Percentiles rank a stretch among this genome's conserved stretches.
Conservation (phyloP, 2,329 filamentous ascomycete genomes). For the Colletotrichum tabaci region DNA sequence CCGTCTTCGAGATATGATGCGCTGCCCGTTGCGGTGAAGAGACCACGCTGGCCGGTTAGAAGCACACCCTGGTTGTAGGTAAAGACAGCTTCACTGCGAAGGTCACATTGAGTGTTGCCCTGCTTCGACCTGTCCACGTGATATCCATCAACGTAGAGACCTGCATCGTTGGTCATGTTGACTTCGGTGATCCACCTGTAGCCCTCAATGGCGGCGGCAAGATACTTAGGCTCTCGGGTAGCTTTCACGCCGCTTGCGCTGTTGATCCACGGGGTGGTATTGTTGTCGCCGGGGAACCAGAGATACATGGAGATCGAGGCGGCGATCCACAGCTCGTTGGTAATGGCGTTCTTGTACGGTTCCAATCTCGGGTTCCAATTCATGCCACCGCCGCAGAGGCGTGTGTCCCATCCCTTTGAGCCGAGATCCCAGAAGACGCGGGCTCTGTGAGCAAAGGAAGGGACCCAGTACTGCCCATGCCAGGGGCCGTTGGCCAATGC, state of each 20-base stretch:
- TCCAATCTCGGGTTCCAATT: constrained; percentile 85
- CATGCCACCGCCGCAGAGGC: constrained; percentile 89
- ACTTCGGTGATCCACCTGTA: constrained; percentile 86
- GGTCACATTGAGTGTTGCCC: constrained; percentile 82
- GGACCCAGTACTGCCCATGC: constrained; percentile 83
- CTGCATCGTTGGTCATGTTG: constrained; percentile 84
- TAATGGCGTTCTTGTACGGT: constrained; percentile 97
- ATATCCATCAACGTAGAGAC: constrained; percentile 89
- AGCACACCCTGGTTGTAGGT: constrained; percentile 97
- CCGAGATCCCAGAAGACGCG: constrained; percentile 90
- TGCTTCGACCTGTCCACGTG: constrained; percentile 78
- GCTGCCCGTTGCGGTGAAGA: constrained; percentile 86
- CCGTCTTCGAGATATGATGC: constrained; percentile 82
- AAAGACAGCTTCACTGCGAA: constrained; percentile 89
- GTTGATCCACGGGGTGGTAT: constrained; percentile 76
- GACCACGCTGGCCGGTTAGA: constrained; percentile 82
- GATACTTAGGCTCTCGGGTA: constrained; percentile 72
- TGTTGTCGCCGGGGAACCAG: constrained; percentile 85
- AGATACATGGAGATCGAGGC: constrained; percentile 92
- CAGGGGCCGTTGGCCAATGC: constrained; percentile 67
- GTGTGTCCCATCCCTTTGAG: constrained; percentile 83
- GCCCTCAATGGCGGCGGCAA: constrained; percentile 81
- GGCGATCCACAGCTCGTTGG: constrained; percentile 90
- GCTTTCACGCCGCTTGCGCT: constrained; percentile 42
- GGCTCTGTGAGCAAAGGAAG: constrained; percentile 85